phyloP scores from a whole-genome alignment of 2,329 filamentous ascomycete species.

The Geosmithia flava region DNA sequence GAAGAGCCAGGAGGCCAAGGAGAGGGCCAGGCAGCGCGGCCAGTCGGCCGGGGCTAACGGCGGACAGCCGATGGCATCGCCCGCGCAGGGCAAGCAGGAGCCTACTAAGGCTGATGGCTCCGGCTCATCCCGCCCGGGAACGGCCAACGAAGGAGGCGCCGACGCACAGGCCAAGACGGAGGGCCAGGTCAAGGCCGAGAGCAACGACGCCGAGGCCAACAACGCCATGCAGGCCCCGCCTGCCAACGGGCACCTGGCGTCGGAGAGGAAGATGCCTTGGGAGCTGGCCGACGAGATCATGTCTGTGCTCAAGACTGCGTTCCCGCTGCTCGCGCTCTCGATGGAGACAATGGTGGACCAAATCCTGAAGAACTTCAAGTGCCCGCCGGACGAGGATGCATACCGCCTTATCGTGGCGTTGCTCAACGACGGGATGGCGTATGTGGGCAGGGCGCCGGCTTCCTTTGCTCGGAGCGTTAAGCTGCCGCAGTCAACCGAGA shows the following conservation, averaged over 20 bases:
- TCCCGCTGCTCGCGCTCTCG: conserved; percentile 85
- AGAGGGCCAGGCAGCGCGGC: conserved; percentile 35
- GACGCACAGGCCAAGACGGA: conserved; percentile 30
- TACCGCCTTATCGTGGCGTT: conserved; percentile 95
- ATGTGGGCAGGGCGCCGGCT: conserved; percentile 75
- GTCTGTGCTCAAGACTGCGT: conserved; percentile 90
- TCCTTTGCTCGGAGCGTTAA: conserved; percentile 88
- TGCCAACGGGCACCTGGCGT: conserved; percentile 7
- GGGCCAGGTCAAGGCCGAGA: conserved; percentile 14
- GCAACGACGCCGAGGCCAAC: conserved; percentile 7
- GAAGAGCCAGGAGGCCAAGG: conserved; percentile 60
- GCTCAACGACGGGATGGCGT: conserved; percentile 87
- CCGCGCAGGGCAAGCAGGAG: conserved; percentile 38
- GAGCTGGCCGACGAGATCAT: conserved; percentile 94
- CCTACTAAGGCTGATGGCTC: conserved; percentile 21
- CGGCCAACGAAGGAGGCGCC: conserved; percentile 32
- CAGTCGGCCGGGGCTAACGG: conserved; percentile 27
- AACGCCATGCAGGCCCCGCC: neutral
- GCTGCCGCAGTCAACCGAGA: conserved; percentile 78
- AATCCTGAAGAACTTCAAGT: conserved; percentile 98
- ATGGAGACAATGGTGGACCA: conserved; percentile 99
- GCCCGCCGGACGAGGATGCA: conserved; percentile 93
- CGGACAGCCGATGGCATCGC: conserved; percentile 30
- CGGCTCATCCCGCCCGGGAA: conserved; percentile 32
- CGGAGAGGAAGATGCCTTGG: conserved; percentile 70